Percentiles rank a stretch among this genome's conserved stretches.
Conservation (phyloP, 139 green algal genomes). For the Microglena sp. region DNA sequence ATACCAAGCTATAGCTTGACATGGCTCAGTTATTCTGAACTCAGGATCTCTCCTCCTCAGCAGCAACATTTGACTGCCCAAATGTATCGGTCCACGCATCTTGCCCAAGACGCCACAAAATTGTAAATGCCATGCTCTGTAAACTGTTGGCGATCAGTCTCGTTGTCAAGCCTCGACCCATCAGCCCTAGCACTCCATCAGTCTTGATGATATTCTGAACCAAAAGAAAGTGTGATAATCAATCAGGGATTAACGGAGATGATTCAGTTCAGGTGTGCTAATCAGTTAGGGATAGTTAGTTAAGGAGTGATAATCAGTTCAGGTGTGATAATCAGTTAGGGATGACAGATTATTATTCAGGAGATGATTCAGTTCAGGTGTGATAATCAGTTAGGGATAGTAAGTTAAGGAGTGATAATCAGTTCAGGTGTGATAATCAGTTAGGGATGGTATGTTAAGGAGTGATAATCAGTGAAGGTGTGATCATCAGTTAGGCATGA, state of each 20-base stretch:
- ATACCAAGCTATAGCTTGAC: too few species aligned
- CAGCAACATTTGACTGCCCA: too few species aligned
- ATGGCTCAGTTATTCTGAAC: too few species aligned
- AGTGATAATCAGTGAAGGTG: neutral
- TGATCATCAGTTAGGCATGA: neutral
- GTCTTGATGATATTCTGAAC: slow-evolving; percentile 57
- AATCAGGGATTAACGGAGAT: too few species aligned
- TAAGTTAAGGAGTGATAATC: neutral
- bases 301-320: neutral
- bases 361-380: neutral
- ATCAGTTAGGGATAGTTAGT: neutral
- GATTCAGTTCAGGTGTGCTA: too few species aligned
- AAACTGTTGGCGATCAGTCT: slow-evolving; percentile 76
- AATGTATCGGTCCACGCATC: slow-evolving; percentile 15
- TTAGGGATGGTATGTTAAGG: neutral
- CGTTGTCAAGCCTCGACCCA: slow-evolving; percentile 73
- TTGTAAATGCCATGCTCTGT: slow-evolving; percentile 65
- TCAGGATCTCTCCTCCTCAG: too few species aligned
- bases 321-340: neutral
- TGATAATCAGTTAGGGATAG: neutral
- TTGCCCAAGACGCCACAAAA: slow-evolving; percentile 74
- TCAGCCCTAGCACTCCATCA: slow-evolving; percentile 72
- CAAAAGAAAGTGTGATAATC: too few species aligned
- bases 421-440: neutral
- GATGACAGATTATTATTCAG: neutral